Evolutionary conservation across 805 yeast genomes (phyloP), one percentile per base, ranked within the genome.

Genomic region (Candida pini): DNA sequence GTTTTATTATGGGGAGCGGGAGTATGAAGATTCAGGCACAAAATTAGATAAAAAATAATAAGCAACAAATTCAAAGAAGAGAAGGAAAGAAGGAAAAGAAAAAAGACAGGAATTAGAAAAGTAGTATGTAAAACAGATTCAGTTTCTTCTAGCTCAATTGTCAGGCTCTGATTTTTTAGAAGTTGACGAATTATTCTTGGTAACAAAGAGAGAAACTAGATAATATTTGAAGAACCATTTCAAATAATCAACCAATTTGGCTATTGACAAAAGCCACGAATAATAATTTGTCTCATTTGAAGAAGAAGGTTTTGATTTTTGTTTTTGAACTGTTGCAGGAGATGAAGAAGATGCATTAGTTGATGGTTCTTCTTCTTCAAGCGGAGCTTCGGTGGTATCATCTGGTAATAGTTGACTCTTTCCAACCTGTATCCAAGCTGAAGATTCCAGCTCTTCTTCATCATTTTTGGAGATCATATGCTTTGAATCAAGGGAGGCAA

Each of bases 191-290:
- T n/a, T n/a, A n/a, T 30, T 39, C 22, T 20, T 39, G 8, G 26
- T 36, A 7, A 35, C 36, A 33, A 47, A 37, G 10, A 45, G 20
- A 8, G 48, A 35, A 20, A 40, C n/a, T n/a, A 47, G 17, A 27
- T 47, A 41, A 34, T 35, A 49, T 22, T 30, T 43, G 44, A 49
- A 37, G 29, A 49, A 43, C 50, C 50, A 49, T 26, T 34, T 40
- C 16, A 49, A 28, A 4, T 49, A 47, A 9, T 41, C 38, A 9
- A 41, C 30, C 7, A 45, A 18, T 26, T 35, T 35, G 18, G 38
- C 26, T 18, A 49, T 5, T 9, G 49, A 37, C 6, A 43, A 24
- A 24, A 47, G 23, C 46, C 42, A 43, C 13, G 49, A 35, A 33
- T 33, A 42, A 37, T 39, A 44, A 34, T 44, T 40, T 16, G 28